phyloP scores from a whole-genome alignment of 768 basidiomycete genomes.

The Psilocybe azurescens region DNA sequence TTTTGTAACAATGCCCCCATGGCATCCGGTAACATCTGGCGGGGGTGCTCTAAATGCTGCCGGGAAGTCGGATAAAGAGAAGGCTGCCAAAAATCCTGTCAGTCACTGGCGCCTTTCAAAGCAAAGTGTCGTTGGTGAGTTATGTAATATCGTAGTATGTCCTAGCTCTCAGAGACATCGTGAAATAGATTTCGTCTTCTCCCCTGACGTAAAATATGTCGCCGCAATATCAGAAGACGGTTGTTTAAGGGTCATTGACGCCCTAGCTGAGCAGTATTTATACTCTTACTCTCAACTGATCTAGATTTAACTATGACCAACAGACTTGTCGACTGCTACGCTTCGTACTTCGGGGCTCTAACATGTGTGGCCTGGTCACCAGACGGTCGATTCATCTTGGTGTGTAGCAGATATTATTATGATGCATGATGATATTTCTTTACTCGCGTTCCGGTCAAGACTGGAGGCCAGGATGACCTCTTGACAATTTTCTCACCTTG shows the following conservation, averaged over 20 bases:
- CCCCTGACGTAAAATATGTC: slow-evolving; percentile 90
- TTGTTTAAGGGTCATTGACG: slow-evolving; percentile 88
- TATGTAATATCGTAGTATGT: neutral
- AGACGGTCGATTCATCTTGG: slow-evolving; percentile 91
- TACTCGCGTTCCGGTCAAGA: slow-evolving; percentile 45
- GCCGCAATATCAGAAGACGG: slow-evolving; percentile 95
- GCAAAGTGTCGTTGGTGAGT: slow-evolving; percentile 73
- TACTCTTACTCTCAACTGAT: neutral
- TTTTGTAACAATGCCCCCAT: slow-evolving; percentile 83
- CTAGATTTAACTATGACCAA: slow-evolving; percentile 1
- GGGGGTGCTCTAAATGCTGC: slow-evolving; percentile 34
- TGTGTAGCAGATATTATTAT: slow-evolving; percentile 28
- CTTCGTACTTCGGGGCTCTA: slow-evolving; percentile 93
- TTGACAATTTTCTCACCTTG: slow-evolving; percentile 93
- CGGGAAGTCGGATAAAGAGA: slow-evolving; percentile 61
- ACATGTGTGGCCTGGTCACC: slow-evolving; percentile 95
- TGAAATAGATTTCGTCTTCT: slow-evolving; percentile 83
- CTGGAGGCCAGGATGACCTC: slow-evolving; percentile 97
- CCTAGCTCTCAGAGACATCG: neutral
- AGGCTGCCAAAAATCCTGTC: slow-evolving; percentile 82
- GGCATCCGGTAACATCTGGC: slow-evolving; percentile 71
- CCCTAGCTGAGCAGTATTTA: slow-evolving; percentile 81
- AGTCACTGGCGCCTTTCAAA: slow-evolving; percentile 87
- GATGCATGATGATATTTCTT: neutral
- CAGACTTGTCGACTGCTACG: slow-evolving; percentile 92